Evolutionary conservation across 208 protist genomes (phyloP).

Genomic region (Crithidia bombi): DNA sequence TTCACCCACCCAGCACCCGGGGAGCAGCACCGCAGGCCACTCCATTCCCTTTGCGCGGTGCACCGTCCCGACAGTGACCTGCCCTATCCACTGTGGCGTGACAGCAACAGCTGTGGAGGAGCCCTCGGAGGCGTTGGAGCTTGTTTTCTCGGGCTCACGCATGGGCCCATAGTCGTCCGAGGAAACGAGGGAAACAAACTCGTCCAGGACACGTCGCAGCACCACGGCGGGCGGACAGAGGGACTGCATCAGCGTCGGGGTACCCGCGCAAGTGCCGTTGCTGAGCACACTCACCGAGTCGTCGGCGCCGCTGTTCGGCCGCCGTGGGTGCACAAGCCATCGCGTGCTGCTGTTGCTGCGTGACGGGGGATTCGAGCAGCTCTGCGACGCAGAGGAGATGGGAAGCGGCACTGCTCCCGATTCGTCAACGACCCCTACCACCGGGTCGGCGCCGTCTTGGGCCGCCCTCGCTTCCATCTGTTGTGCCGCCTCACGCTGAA

Average conservation of each 20-base stretch:
- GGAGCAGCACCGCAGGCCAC: conserved; percentile 83
- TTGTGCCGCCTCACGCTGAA: conserved; percentile 17
- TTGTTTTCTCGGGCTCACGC: neutral
- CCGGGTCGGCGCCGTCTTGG: conserved; percentile 1
- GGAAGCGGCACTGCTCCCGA: no score
- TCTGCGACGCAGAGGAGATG: neutral
- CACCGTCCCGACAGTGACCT: conserved; percentile 77
- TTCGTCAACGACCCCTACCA: neutral
- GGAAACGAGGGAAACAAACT: conserved; percentile 71
- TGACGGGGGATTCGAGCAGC: neutral
- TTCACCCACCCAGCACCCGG: conserved; percentile 76
- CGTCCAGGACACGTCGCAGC: conserved; percentile 73
- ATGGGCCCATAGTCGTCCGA: conserved; percentile 80
- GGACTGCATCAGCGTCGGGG: conserved; percentile 17
- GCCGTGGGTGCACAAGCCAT: neutral
- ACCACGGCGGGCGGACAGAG: conserved; percentile 32
- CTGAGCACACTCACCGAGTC: conserved; percentile 26
- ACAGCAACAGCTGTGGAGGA: neutral
- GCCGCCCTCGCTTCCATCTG: conserved; percentile 1
- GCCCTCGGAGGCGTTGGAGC: neutral
- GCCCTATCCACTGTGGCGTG: conserved; percentile 22
- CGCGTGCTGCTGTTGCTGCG: neutral
- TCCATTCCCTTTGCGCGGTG: conserved; percentile 89
- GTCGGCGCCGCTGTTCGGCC: conserved; percentile 7
- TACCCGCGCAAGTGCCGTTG: conserved; percentile 5